These are phyloP conservation scores for Nicotiana tabacum DNA, from an alignment of 257 asterid species.

Conservation along the genomic window DNA sequence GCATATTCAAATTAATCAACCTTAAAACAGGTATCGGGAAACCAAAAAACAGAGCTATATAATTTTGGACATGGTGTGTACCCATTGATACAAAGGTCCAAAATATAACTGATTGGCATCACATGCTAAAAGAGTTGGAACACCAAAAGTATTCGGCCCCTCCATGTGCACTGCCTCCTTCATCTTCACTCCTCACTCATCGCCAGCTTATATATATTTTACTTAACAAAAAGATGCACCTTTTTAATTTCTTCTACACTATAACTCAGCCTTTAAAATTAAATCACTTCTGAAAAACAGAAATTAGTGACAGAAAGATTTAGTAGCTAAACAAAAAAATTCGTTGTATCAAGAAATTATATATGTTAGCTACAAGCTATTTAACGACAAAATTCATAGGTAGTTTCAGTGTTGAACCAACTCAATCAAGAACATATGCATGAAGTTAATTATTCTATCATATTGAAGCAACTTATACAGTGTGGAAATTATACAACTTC, in stretches of 20 bases:
- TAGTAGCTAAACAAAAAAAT: too few species aligned
- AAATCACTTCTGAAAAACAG: not conserved
- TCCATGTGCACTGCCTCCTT: constrained; percentile 6
- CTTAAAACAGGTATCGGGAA: too few species aligned
- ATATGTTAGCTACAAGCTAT: too few species aligned
- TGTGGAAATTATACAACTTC: not conserved
- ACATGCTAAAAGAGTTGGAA: constrained; percentile 4
- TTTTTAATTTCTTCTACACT: not conserved
- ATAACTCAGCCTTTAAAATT: not conserved
- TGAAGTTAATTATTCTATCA: not conserved
- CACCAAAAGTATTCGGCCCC: constrained; percentile 3
- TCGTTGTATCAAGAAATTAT: too few species aligned
- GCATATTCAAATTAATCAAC: too few species aligned
- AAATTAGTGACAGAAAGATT: too few species aligned
- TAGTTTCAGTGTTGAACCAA: too few species aligned
- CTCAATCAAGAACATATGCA: not conserved
- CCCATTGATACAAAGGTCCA: not conserved
- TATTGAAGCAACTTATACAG: not conserved
- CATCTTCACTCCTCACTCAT: not conserved
- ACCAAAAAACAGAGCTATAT: too few species aligned
- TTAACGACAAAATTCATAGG: too few species aligned
- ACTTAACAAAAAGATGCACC: not conserved
- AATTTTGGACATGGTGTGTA: not conserved
- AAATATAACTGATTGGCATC: not conserved
- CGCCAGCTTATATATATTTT: constrained; percentile 1